Conservation (phyloP, 805 yeast species). For the Kluyveromyces wickerhamii region DNA sequence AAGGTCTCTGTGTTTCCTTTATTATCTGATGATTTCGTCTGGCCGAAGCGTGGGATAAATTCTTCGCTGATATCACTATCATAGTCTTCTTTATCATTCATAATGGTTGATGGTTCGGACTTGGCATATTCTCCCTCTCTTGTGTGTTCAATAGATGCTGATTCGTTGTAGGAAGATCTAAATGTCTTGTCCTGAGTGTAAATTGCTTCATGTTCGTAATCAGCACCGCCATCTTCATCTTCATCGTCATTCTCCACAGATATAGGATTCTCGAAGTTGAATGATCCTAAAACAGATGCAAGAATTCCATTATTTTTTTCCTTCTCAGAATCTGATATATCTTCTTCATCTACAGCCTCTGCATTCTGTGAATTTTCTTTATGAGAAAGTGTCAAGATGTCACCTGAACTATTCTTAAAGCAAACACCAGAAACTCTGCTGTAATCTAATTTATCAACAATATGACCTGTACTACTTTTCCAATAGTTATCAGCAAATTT, state of each 20-base stretch:
- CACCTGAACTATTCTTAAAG: conserved; percentile 6
- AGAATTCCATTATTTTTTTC: conserved; percentile 40
- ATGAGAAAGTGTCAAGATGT: conserved; percentile 2
- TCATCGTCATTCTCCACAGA: conserved; percentile 35
- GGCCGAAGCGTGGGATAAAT: conserved; percentile 49
- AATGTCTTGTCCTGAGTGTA: no score
- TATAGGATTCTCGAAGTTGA: conserved; percentile 47
- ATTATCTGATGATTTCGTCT: conserved; percentile 20
- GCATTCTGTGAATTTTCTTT: conserved; percentile 6
- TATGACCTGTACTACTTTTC: conserved; percentile 74
- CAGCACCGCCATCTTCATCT: conserved; percentile 33
- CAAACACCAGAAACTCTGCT: conserved; percentile 11
- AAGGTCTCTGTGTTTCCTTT: conserved; percentile 50
- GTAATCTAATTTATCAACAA: conserved; percentile 52
- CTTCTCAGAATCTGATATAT: conserved; percentile 34
- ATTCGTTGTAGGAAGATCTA: no score
- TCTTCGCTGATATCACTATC: conserved; percentile 35
- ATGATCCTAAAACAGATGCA: conserved; percentile 38
- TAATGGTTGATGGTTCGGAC: no score
- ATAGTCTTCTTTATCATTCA: conserved; percentile 22
- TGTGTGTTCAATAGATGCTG: no score
- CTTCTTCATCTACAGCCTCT: conserved; percentile 19
- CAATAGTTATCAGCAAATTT: conserved; percentile 59
- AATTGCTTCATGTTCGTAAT: conserved; percentile 40
- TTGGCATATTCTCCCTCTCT: no score